phyloP scores from a whole-genome alignment of 441 rosid species.

The Pelargonium australe region DNA sequence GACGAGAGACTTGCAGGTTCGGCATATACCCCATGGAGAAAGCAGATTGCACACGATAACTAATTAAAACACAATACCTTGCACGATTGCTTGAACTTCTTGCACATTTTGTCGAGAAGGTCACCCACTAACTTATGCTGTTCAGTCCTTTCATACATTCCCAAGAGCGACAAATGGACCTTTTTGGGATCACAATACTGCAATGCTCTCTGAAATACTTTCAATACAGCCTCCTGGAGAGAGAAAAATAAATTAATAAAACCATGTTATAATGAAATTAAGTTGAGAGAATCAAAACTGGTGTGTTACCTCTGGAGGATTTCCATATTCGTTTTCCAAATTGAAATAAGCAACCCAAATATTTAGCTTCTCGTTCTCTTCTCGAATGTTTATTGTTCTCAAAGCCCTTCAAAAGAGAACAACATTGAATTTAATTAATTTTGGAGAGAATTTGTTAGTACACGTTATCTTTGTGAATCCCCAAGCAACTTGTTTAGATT shows the following conservation, averaged over 20 bases:
- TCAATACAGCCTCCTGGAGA: slow-evolving; percentile 74
- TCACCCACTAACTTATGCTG: slow-evolving; percentile 66
- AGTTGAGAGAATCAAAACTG: neutral
- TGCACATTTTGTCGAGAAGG: slow-evolving; percentile 64
- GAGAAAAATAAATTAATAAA: slow-evolving; percentile 17
- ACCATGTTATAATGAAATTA: slow-evolving; percentile 9
- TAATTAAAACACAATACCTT: slow-evolving; percentile 42
- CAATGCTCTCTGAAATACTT: slow-evolving; percentile 77
- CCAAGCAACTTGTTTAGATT: neutral
- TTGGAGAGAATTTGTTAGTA: neutral
- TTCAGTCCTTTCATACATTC: slow-evolving; percentile 77
- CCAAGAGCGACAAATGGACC: slow-evolving; percentile 76
- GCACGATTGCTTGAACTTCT: slow-evolving; percentile 92
- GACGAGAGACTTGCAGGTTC: neutral
- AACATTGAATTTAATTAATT: neutral
- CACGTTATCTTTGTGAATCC: no score
- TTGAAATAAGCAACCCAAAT: slow-evolving; percentile 95
- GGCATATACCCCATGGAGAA: neutral
- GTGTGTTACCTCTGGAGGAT: slow-evolving; percentile 75
- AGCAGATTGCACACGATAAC: slow-evolving; percentile 1
- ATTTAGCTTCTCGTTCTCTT: slow-evolving; percentile 91
- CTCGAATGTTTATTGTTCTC: slow-evolving; percentile 77
- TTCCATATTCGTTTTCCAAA: slow-evolving; percentile 89
- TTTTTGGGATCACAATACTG: slow-evolving; percentile 84
- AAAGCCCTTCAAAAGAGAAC: slow-evolving; percentile 59